Evolutionary conservation across 2,329 filamentous ascomycete genomes (phyloP).

Genomic region (Talaromyces sp.): DNA sequence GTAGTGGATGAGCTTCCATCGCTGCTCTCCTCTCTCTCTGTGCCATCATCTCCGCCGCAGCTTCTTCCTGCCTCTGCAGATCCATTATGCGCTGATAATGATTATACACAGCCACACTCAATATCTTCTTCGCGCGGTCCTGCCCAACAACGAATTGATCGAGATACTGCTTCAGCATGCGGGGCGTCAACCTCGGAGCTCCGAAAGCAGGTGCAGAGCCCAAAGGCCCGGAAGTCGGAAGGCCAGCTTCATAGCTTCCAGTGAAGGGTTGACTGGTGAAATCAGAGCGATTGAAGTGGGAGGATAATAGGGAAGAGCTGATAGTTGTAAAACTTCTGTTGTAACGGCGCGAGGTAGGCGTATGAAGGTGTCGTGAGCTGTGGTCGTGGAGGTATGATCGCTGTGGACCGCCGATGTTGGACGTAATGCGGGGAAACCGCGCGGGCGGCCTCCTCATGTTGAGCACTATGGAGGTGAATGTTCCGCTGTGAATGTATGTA

Average conservation of each 20-base stretch:
- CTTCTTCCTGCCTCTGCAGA: constrained; percentile 69
- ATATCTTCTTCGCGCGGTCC: constrained; percentile 84
- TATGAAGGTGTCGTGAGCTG: constrained; percentile 25
- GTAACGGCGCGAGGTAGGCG: constrained; percentile 16
- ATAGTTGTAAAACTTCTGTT: constrained; percentile 18
- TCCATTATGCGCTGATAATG: constrained; percentile 88
- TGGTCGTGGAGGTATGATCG: background rate
- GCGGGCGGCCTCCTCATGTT: constrained; percentile 34
- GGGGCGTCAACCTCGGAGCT: constrained; percentile 58
- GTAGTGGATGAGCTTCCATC: constrained; percentile 66
- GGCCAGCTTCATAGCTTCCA: constrained; percentile 59
- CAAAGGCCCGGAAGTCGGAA: constrained; percentile 61
- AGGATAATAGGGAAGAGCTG: constrained; percentile 33
- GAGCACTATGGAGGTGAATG: background rate
- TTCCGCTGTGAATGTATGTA: background rate
- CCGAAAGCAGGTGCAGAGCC: constrained; percentile 56
- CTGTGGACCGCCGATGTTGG: constrained; percentile 22
- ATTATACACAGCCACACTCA: constrained; percentile 91
- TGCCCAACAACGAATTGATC: constrained; percentile 97
- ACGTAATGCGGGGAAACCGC: constrained; percentile 25
- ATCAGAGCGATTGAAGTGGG: constrained; percentile 58
- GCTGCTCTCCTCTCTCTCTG: constrained; percentile 69
- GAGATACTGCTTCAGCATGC: constrained; percentile 76
- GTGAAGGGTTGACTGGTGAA: constrained; percentile 62
- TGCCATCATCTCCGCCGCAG: constrained; percentile 69